Evolutionary conservation across 75 land plant species (phyloP), one percentile per base, ranked within the genome.

Genomic region (Ceratopteris richardii): DNA sequence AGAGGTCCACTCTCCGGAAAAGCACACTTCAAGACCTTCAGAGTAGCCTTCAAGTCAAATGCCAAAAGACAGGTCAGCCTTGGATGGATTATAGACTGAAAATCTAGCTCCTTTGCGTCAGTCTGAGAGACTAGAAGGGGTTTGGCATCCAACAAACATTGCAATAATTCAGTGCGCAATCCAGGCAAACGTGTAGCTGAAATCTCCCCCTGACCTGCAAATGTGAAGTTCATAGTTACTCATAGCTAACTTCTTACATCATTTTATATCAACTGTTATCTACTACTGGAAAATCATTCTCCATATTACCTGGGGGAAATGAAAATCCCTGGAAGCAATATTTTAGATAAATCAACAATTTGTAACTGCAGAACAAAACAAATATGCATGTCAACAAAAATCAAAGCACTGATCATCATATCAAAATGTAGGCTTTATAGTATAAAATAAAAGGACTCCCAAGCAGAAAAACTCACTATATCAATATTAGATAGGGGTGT

Each of bases 301-400:
- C n/a, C n/a, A n/a, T 25, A 85, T 65, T 77, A 86, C 99, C 99
- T 63, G 99, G 99, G 66, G 99, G 99, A 62, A 95, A 95, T 52
- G 99, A 88, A 56, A 86, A 78, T 51, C 99, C 99, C 39, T 61
- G 60, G 43, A 95, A 95, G 72, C 97, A 90, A 48, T 95, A 90
- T 58, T 90, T 95, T 52, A 95, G 63, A 71, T 95, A 95, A 51
- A 95, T 92, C 64, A 95, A 85, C 74, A 90, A 71, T 74, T 82
- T 81, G 63, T 90, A 95, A 68, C 99, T 90, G 84, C 57, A 63
- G 19, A 47, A 21, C 31, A 26, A 50, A 44, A 29, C 13, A 51
- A 29, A 26, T 29, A 55, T 29, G 33, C 29, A 55, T 13, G n/a
- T n/a, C n/a, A n/a, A n/a, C 42, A 40, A 10, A 40, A 40, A 14